A percentile compares a stretch with the other conserved stretches of the same genome.
These are phyloP conservation scores for Dioszegia aurantiaca DNA, from an alignment of 768 basidiomycete species.

Conservation along the genomic window DNA sequence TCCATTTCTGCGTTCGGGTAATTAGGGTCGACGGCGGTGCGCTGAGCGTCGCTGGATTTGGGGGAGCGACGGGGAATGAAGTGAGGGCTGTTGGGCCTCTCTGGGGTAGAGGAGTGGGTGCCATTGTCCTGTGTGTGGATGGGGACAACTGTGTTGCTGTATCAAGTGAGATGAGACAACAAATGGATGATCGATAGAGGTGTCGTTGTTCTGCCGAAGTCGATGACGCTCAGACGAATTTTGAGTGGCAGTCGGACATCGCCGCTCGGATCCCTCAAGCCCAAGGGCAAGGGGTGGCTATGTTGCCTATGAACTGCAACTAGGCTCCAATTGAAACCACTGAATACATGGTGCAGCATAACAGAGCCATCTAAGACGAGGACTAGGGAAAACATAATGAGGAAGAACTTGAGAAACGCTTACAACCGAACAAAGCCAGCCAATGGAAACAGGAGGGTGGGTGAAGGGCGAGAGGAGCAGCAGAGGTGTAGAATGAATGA, in stretches of 20 bases:
- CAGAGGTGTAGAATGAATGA: no score
- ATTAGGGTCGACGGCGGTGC: constrained; percentile 23
- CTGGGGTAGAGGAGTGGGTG: constrained; percentile 6
- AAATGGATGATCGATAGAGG: background rate
- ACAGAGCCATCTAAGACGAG: no score
- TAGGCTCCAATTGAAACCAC: no score
- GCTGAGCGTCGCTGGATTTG: background rate
- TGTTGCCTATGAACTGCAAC: no score
- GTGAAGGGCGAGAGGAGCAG: no score
- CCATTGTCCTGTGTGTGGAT: background rate
- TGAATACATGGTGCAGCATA: no score
- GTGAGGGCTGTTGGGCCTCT: background rate
- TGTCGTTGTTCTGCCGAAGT: background rate
- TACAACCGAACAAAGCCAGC: no score
- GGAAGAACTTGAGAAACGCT: no score
- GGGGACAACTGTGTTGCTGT: background rate
- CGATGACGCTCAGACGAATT: constrained; percentile 2
- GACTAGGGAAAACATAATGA: no score
- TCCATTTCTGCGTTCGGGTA: constrained; percentile 38
- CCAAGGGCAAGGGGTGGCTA: no score
- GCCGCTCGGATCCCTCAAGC: background rate
- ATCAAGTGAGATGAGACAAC: background rate
- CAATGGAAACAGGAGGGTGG: no score
- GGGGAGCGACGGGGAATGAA: background rate
- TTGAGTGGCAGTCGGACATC: background rate